Conservation (phyloP, 192 early-diverging fungal species). For the Pilobolus umbonatus region DNA sequence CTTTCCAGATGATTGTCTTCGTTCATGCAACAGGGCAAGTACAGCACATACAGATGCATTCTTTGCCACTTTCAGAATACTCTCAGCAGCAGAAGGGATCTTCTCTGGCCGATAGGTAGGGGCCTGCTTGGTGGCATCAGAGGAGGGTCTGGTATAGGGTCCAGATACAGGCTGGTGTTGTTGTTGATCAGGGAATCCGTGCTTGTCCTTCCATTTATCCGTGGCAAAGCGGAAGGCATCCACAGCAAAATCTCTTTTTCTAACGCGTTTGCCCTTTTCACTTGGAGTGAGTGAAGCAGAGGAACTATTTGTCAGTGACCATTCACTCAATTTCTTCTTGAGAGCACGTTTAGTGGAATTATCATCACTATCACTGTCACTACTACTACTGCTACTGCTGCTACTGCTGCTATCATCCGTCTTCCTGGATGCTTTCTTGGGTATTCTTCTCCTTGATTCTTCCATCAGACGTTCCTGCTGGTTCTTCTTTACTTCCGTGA, state of each 20-base stretch:
- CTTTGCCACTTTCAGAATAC: slow-evolving; percentile 19
- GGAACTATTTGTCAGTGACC: background rate
- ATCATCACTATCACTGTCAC: slow-evolving; percentile 2
- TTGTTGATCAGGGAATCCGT: background rate
- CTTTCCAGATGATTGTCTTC: slow-evolving; percentile 2
- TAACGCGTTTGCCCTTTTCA: background rate
- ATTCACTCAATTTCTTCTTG: slow-evolving; percentile 6
- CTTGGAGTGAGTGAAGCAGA: background rate
- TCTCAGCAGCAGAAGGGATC: slow-evolving; percentile 5
- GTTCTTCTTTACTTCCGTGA: slow-evolving; percentile 7
- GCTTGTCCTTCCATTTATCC: slow-evolving; percentile 3
- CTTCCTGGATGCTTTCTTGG: background rate
- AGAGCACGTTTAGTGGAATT: background rate
- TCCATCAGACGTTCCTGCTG: background rate
- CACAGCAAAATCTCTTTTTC: slow-evolving; percentile 10
- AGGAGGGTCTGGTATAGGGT: background rate
- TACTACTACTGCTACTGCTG: background rate
- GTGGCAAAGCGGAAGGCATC: slow-evolving; percentile 12
- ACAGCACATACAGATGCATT: slow-evolving; percentile 25
- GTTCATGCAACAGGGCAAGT: slow-evolving; percentile 18
- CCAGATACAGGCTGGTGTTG: background rate
- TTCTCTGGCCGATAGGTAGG: background rate
- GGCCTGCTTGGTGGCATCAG: background rate
- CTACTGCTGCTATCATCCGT: background rate
- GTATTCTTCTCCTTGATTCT: background rate